Evolutionary conservation across 179 eudicot species (phyloP), one percentile per base, ranked within the genome.

Genomic region (Corrigiola litoralis): DNA sequence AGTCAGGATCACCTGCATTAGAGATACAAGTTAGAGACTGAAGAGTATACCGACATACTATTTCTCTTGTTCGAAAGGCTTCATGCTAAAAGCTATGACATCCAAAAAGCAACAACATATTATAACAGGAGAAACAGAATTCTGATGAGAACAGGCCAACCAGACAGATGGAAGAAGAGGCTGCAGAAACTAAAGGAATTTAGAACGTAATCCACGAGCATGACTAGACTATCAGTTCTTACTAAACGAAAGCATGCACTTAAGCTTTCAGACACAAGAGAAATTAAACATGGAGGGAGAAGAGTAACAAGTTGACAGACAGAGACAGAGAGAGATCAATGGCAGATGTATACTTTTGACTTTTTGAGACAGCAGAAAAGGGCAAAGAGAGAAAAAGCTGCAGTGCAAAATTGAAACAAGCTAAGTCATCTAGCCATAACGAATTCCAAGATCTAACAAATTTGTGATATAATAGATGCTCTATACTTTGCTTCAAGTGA

Each of bases 1-100:
- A 63, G 81, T 88, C 67, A 95, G 62, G 69, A 82, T 74, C 68
- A 87, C 97, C 99, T 95, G 82, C 62, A 69, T 36, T 32, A 20
- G 61, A 29, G 25, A 18, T 34, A 18, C 16, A 36, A 72, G 6
- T 50, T 11, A 3, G 40, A 64, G 24, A 41, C 24, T 29, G 21
- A 40, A 11, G 47, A 23, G 20, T 10, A 17, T 41, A 18, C 23
- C 27, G 4, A 32, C 10, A 25, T n/a, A 24, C 6, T n/a, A 29
- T 5, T 25, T 33, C 46, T 58, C 62, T 13, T 21, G 3, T 56
- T n/a, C 12, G 48, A 66, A 5, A 66, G 36, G 38, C 58, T 36
- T 4, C 32, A 17, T 8, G 4, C 3, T 17, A 24, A 20, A 48
- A 50, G 27, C 16, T 13, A 51, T 3, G 21, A 38, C 21, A 4